Conservation (phyloP, 1,284 basidiomycete genomes). For the Pascua guehoae region DNA sequence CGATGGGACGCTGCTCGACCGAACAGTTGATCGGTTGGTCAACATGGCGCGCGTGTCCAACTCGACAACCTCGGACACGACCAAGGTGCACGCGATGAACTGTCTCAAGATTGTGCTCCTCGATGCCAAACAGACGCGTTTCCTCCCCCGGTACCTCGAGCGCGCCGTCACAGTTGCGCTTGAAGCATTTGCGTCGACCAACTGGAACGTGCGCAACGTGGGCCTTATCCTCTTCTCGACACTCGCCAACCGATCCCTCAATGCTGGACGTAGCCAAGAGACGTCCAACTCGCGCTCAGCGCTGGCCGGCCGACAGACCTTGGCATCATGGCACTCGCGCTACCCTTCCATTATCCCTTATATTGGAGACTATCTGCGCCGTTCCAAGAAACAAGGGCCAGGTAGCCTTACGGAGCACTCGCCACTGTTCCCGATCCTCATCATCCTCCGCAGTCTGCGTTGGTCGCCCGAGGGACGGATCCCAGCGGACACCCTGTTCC, state of each 20-base stretch:
- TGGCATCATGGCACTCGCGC: conserved; percentile 33
- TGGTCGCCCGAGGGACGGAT: conserved; percentile 26
- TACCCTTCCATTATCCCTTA: conserved; percentile 38
- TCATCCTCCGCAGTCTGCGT: conserved; percentile 40
- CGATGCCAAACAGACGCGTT: conserved; percentile 39
- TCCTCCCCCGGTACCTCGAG: conserved; percentile 40
- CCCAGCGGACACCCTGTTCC: conserved; percentile 22
- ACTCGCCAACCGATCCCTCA: conserved; percentile 38
- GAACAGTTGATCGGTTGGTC: conserved; percentile 27
- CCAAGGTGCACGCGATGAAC: conserved; percentile 49
- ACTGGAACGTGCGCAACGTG: conserved; percentile 50
- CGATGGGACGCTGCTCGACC: conserved; percentile 33
- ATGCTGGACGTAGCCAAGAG: conserved; percentile 29
- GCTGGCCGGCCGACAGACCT: conserved; percentile 31
- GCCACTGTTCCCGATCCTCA: conserved; percentile 43
- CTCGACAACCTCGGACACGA: conserved; percentile 28
- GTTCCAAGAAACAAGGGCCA: conserved; percentile 1
- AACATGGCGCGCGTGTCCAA: conserved; percentile 32
- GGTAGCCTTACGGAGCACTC: conserved; percentile 26
- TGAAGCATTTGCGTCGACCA: conserved; percentile 40
- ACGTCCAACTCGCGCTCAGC: conserved; percentile 28
- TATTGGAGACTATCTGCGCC: conserved; percentile 23
- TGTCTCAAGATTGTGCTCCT: conserved; percentile 46
- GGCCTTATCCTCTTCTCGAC: conserved; percentile 47
- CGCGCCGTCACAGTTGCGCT: conserved; percentile 39